Percentiles rank a stretch among this genome's conserved stretches.
Evolutionary conservation across 768 basidiomycete genomes (phyloP).

Genomic region (Hygrocybe punicea): DNA sequence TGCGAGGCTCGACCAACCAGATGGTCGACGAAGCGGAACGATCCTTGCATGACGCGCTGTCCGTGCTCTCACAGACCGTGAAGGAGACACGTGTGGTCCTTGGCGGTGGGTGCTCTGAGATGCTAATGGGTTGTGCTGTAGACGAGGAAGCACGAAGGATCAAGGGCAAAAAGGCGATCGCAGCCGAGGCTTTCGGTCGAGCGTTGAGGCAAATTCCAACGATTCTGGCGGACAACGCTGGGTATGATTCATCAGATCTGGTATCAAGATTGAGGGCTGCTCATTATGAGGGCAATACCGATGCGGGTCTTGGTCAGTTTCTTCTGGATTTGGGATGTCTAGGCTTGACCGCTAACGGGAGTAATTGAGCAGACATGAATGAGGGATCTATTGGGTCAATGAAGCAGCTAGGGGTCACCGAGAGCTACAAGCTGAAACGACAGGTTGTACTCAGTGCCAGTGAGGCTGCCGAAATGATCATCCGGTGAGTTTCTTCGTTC

Average conservation of each 20-base stretch:
- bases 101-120: constrained; percentile 97
- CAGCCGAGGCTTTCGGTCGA: constrained; percentile 85
- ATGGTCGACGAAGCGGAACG: constrained; percentile 99
- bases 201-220: constrained; percentile 94
- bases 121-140: constrained; percentile 93
- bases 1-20: constrained; percentile 95
- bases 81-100: constrained; percentile 93
- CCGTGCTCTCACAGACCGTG: constrained; percentile 95
- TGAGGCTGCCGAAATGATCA: constrained; percentile 98
- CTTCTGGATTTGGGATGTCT: not conserved
- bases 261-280: constrained; percentile 87
- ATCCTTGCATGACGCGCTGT: constrained; percentile 94
- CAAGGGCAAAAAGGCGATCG: constrained; percentile 93
- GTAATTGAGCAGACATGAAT: constrained; percentile 70
- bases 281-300: constrained; percentile 83
- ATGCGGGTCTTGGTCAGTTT: constrained; percentile 80
- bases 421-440: constrained; percentile 95
- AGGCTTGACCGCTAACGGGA: constrained; percentile 1
- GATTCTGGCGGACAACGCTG: constrained; percentile 96
- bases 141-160: constrained; percentile 83
- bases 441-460: constrained; percentile 93
- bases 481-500: constrained; percentile 55
- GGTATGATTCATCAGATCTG: constrained; percentile 95
- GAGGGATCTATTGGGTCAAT: constrained; percentile 82
- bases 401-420: constrained; percentile 83